These are phyloP conservation scores for Exophiala spinifera DNA, from an alignment of 2,329 filamentous ascomycete genomes.

Conservation along the genomic window DNA sequence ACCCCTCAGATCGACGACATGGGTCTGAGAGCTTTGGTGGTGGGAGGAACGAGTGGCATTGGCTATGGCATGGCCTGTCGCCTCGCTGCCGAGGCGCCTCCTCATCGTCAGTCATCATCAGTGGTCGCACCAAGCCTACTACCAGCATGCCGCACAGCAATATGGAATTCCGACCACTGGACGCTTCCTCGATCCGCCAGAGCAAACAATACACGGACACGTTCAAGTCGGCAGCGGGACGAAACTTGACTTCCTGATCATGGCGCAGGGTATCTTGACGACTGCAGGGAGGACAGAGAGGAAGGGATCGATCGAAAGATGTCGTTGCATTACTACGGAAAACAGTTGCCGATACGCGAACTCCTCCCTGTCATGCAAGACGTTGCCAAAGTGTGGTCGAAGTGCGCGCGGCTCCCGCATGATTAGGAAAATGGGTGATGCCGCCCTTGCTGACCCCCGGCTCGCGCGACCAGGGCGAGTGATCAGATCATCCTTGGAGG, in stretches of 20 bases:
- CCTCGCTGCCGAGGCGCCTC: conserved; percentile 31
- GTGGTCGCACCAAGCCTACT: conserved; percentile 34
- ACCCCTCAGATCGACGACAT: background rate
- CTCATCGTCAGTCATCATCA: conserved; percentile 35
- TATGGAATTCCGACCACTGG: conserved; percentile 9
- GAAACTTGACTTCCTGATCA: conserved; percentile 40
- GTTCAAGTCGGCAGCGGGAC: conserved; percentile 25
- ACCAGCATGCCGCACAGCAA: conserved; percentile 18
- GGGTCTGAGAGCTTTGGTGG: conserved; percentile 32
- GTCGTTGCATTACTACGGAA: conserved; percentile 48
- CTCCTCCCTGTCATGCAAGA: conserved; percentile 39
- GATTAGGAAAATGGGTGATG: too few relatives aligned
- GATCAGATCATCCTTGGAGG: too few relatives aligned
- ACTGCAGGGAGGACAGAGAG: conserved; percentile 37
- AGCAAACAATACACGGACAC: conserved; percentile 10
- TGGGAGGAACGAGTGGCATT: conserved; percentile 37
- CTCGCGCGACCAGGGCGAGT: too few relatives aligned
- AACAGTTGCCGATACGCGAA: conserved; percentile 44
- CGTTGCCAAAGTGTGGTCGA: conserved; percentile 8
- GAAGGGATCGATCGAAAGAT: conserved; percentile 49
- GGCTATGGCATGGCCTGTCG: conserved; percentile 40
- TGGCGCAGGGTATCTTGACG: conserved; percentile 38
- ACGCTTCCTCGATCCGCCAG: conserved; percentile 8
- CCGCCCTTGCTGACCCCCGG: too few relatives aligned
- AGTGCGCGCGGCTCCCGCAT: too few relatives aligned